Evolutionary conservation across 2,329 filamentous ascomycete genomes (phyloP), one percentile per base, ranked within the genome.

Genomic region (Thyridium curvatum): DNA sequence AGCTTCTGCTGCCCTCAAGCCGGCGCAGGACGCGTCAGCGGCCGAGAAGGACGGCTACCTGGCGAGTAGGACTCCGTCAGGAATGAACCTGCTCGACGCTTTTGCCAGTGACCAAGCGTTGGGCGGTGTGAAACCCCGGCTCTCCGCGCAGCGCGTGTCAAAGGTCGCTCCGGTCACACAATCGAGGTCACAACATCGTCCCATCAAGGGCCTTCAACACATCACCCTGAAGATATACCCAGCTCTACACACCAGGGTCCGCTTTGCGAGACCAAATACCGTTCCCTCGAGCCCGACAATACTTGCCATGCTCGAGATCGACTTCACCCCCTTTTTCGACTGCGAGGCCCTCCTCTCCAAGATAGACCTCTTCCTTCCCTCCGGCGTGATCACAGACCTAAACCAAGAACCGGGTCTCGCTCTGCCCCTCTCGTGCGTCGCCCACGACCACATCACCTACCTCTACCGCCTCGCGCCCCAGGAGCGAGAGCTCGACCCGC

Each of bases 11-110:
- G 78, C 71, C 45, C 60, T 86, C 44, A 79, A 72, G 51, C 73
- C 77, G 3, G 58, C 65, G 12, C 63, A 69, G 26, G 53, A 62
- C 30, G 58, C 65, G 12, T 59, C 64, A 30, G 55, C 59, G 10
- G 64, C 10, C 69, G 30, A 58, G 62, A 9, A 46, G 9, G 69
- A 76, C 41, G 80, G 84, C 38, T 88, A 87, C 52, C 69, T 91
- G 26, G 74, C 77, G 29, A 86, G 82, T 52, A 77, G 79, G 41
- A 62, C 81, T 18, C 80, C 86, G 1, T 74, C 81, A 7, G 81
- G 84, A 2, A 68, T 86, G 45, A 93, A 91, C 56, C 67, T 91
- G n/a, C 74, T 93, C 12, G 82, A 86, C 53, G 74, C 86, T 3
- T 85, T 91, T 44, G 71, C 73, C 38, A 69, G 68, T 44, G 85